Conservation (phyloP, 345 rosid genomes). For the Physaria fendleri region DNA sequence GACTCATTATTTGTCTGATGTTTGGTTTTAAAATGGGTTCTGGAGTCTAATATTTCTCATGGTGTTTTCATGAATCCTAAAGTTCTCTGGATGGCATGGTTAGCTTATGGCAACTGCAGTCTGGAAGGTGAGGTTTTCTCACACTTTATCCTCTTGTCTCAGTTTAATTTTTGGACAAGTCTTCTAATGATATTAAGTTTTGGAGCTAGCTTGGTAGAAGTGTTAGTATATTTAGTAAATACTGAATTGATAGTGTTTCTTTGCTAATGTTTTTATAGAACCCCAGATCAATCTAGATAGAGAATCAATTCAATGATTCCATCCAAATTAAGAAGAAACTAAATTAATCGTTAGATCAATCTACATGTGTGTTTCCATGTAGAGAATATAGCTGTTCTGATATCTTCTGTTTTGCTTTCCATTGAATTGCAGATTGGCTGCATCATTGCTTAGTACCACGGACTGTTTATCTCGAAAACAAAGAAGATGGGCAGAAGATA, state of each 20-base stretch:
- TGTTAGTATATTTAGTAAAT: not conserved
- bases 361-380: slow-evolving; percentile 4
- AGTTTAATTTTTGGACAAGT: too few relatives aligned
- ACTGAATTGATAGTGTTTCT: not conserved
- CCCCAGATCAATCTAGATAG: not conserved
- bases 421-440: slow-evolving; percentile 48
- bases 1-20: not conserved
- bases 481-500: slow-evolving; percentile 95
- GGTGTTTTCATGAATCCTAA: slow-evolving; percentile 15
- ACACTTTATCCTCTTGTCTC: not conserved
- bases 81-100: slow-evolving; percentile 57
- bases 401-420: not conserved
- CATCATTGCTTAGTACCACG: slow-evolving; percentile 61
- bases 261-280: not conserved
- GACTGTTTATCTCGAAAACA: slow-evolving; percentile 60
- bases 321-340: not conserved
- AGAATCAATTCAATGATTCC: not conserved
- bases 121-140: slow-evolving; percentile 35
- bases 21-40: not conserved
- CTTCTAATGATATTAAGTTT: not conserved
- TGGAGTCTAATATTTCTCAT: slow-evolving; percentile 22
- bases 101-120: slow-evolving; percentile 50
- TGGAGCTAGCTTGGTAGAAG: not conserved
- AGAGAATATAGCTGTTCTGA: not conserved
- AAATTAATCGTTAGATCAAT: not conserved